Conservation (phyloP, 2,329 filamentous ascomycete species). For the Trichoderma hamatum region DNA sequence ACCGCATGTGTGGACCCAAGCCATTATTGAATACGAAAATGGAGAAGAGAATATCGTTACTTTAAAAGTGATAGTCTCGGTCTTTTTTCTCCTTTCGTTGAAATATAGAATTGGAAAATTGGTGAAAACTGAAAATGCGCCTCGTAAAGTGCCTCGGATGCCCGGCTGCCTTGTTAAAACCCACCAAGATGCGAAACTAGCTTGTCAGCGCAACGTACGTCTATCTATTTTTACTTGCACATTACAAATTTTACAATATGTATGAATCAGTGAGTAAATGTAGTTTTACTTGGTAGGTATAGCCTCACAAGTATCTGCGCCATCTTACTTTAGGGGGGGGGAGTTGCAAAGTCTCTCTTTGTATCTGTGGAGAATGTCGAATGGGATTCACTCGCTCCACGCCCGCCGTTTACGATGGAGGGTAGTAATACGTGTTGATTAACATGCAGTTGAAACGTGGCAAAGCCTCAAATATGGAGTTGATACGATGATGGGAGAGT, state of each 20-base stretch:
- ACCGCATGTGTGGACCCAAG: neutral
- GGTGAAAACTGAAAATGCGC: neutral
- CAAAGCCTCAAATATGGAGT: conserved; percentile 10
- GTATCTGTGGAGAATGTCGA: neutral
- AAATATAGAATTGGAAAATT: neutral
- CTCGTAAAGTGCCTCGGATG: neutral
- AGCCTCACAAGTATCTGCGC: neutral
- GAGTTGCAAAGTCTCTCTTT: neutral
- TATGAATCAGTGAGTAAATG: neutral
- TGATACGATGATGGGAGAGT: neutral
- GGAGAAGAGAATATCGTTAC: neutral
- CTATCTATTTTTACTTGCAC: neutral
- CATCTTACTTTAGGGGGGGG: neutral
- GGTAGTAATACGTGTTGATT: neutral
- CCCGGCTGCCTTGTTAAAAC: no score
- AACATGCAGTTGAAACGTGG: neutral
- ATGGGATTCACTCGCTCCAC: neutral
- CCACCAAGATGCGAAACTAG: no score
- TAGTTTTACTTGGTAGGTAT: neutral
- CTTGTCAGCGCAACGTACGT: no score
- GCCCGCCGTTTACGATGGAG: neutral
- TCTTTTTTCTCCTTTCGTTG: neutral
- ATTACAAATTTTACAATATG: neutral
- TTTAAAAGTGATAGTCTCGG: no score
- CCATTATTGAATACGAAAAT: neutral